These are phyloP conservation scores for Cutaneotrichosporon curvatum DNA, from an alignment of 1,284 basidiomycete genomes.

Conservation along the genomic window DNA sequence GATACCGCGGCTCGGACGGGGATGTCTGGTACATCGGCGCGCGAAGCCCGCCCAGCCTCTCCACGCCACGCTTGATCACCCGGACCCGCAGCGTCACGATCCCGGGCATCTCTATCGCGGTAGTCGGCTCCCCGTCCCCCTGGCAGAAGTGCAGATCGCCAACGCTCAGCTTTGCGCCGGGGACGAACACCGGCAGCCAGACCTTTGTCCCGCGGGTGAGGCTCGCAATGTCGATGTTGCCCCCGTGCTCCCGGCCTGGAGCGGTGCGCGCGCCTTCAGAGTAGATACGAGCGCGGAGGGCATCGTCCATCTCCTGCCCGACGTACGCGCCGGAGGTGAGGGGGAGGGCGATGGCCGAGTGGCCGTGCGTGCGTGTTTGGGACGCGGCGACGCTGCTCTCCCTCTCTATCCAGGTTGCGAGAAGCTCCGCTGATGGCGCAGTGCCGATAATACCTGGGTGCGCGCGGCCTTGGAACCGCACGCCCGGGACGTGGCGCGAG, in stretches of 20 bases:
- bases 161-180: conserved; percentile 69
- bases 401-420: conserved; percentile 65
- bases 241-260: conserved; percentile 71
- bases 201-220: conserved; percentile 50
- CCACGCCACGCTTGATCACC: conserved; percentile 66
- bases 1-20: conserved; percentile 20
- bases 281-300: conserved; percentile 55
- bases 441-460: conserved; percentile 71
- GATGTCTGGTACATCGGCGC: conserved; percentile 61
- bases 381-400: conserved; percentile 61
- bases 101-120: conserved; percentile 52
- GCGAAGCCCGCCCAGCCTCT: conserved; percentile 65
- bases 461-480: conserved; percentile 67
- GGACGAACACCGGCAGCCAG: conserved; percentile 59
- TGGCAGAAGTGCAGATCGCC: conserved; percentile 77
- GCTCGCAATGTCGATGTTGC: conserved; percentile 75
- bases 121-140: conserved; percentile 60
- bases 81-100: conserved; percentile 65
- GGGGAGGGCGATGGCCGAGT: conserved; percentile 61
- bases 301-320: conserved; percentile 53
- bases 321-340: conserved; percentile 59
- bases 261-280: conserved; percentile 66
- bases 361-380: background rate
- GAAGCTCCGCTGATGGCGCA: conserved; percentile 63
- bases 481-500: conserved; percentile 68